These are phyloP conservation scores for Aspergillus calidoustus DNA, from an alignment of 2,329 filamentous ascomycete genomes.

Conservation along the genomic window DNA sequence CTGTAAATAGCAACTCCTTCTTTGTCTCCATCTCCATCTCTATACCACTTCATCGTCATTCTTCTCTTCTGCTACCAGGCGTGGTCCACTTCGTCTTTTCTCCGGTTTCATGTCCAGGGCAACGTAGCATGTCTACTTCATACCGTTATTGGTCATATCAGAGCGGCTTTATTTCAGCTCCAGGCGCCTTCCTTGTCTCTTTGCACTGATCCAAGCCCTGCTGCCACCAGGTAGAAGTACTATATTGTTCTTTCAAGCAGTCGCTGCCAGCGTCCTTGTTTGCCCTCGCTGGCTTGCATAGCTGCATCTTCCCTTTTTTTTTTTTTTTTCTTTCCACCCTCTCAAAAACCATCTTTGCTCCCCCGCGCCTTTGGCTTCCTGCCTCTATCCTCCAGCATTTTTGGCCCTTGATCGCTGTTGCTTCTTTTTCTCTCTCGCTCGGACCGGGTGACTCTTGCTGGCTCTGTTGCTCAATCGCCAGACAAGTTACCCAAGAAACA, in stretches of 20 bases:
- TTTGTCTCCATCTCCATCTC: not conserved
- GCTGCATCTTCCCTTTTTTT: slow-evolving; percentile 17
- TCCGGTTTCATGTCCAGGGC: slow-evolving; percentile 13
- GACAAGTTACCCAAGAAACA: not conserved
- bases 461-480: not conserved
- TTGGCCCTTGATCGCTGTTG: not conserved
- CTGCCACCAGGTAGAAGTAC: not conserved
- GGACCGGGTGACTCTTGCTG: slow-evolving; percentile 1
- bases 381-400: slow-evolving; percentile 2
- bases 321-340: slow-evolving; percentile 9
- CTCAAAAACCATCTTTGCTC: slow-evolving; percentile 9
- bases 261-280: slow-evolving; percentile 18
- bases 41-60: not conserved
- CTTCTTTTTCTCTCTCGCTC: slow-evolving; percentile 1
- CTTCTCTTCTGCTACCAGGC: not conserved
- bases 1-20: slow-evolving; percentile 12
- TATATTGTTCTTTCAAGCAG: slow-evolving; percentile 1
- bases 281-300: slow-evolving; percentile 19
- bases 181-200: slow-evolving; percentile 7
- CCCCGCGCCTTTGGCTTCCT: slow-evolving; percentile 6
- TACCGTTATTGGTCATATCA: slow-evolving; percentile 23
- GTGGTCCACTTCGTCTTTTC: not conserved
- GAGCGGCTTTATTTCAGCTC: slow-evolving; percentile 5
- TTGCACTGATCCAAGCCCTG: not conserved
- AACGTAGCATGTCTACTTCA: slow-evolving; percentile 15